A percentile compares a stretch with the other conserved stretches of the same genome.
phyloP scores from a whole-genome alignment of 1,139 yeast genomes.

The Geotrichum phurueaensis region DNA sequence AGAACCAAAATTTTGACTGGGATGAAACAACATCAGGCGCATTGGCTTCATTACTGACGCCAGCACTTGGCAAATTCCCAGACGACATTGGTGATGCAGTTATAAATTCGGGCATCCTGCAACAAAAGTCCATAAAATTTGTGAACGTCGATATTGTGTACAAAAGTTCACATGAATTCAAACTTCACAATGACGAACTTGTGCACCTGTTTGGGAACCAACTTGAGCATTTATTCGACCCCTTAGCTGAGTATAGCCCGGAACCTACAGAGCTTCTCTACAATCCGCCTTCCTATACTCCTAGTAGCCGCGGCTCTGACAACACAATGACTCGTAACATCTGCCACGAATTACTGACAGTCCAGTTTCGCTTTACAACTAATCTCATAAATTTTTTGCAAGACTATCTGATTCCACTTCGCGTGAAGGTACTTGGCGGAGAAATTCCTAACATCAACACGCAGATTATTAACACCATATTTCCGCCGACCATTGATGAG shows the following conservation, averaged over 20 bases:
- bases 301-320: conserved; percentile 24
- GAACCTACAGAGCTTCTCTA: conserved; percentile 72
- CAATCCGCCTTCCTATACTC: conserved; percentile 41
- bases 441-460: conserved; percentile 46
- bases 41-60: conserved; percentile 55
- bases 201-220: conserved; percentile 78
- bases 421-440: conserved; percentile 61
- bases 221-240: conserved; percentile 82
- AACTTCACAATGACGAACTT: conserved; percentile 66
- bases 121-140: conserved; percentile 50
- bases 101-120: conserved; percentile 52
- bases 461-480: conserved; percentile 62
- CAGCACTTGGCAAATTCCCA: conserved; percentile 49
- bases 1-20: conserved; percentile 26
- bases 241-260: conserved; percentile 84
- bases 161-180: conserved; percentile 44
- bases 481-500: conserved; percentile 95
- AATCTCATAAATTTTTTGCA: conserved; percentile 69
- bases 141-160: conserved; percentile 70
- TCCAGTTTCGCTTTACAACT: conserved; percentile 70
- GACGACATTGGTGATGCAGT: conserved; percentile 50
- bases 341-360: conserved; percentile 57
- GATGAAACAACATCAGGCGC: conserved; percentile 83
- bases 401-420: conserved; percentile 69
- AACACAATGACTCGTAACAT: conserved; percentile 40